phyloP scores from a whole-genome alignment of 169 alveolate genomes.

The Toxoplasma gondii region DNA sequence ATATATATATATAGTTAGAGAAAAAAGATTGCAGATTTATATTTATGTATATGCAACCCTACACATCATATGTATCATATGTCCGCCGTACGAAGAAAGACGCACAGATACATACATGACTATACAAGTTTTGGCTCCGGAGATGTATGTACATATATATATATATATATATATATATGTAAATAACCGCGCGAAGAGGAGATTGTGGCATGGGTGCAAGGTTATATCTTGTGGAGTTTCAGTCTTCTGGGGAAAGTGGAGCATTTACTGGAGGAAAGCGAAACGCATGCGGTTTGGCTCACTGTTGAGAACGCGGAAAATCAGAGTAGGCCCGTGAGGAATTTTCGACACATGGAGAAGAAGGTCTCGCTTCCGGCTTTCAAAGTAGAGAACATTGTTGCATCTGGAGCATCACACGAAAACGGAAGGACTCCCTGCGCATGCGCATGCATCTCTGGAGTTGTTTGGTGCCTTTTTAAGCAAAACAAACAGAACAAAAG shows the following conservation, averaged over 20 bases:
- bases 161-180: no score
- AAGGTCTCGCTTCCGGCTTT: constrained; percentile 78
- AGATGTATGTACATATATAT: no score
- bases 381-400: constrained; percentile 15
- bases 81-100: no score
- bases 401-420: not conserved
- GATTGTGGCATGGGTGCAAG: no score
- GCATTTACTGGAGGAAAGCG: no score
- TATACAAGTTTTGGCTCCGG: no score
- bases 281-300: not conserved
- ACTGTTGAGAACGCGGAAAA: constrained; percentile 88
- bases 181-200: no score
- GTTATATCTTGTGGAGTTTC: no score
- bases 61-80: not conserved
- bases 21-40: not conserved
- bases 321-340: constrained; percentile 95
- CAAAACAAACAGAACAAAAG: not conserved
- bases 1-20: no score
- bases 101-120: no score
- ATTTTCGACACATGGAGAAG: constrained; percentile 92
- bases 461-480: not conserved
- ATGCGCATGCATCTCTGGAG: not conserved
- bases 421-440: not conserved
- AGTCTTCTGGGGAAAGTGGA: no score
- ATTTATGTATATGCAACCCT: not conserved